Evolutionary conservation across 1,139 yeast genomes (phyloP).

Genomic region (Taphrina flavorubra): DNA sequence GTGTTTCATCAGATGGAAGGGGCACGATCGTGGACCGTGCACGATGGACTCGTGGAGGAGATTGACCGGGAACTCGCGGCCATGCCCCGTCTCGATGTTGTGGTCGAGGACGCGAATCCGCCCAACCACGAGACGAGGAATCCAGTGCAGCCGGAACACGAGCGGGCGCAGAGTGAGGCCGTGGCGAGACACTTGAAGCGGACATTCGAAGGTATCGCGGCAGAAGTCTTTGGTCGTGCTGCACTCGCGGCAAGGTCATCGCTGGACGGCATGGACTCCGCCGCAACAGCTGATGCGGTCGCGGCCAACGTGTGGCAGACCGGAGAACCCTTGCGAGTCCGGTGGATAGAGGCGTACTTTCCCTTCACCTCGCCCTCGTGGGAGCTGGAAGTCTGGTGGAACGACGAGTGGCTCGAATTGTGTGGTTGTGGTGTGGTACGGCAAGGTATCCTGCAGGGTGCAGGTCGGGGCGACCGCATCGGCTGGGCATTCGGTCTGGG

Average conservation of each 20-base stretch:
- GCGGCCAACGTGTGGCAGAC: conserved; percentile 55
- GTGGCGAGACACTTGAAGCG: conserved; percentile 80
- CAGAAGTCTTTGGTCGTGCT: conserved; percentile 80
- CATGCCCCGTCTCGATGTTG: conserved; percentile 58
- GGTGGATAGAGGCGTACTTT: conserved; percentile 96
- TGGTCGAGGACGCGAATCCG: conserved; percentile 74
- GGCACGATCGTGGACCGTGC: conserved; percentile 79
- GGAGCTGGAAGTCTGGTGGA: conserved; percentile 99
- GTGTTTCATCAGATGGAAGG: conserved; percentile 99
- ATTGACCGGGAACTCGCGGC: conserved; percentile 49
- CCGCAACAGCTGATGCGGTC: conserved; percentile 51
- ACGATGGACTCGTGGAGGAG: conserved; percentile 53
- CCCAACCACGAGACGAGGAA: conserved; percentile 63
- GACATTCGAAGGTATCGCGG: conserved; percentile 80
- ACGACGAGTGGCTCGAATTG: conserved; percentile 96
- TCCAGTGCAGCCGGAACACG: conserved; percentile 82
- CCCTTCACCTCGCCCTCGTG: conserved; percentile 99
- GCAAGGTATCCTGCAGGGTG: conserved; percentile 73
- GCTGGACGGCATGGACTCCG: conserved; percentile 57
- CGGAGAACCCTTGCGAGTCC: conserved; percentile 70
- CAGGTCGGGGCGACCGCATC: conserved; percentile 63
- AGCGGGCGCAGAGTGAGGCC: conserved; percentile 68
- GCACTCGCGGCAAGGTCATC: conserved; percentile 64
- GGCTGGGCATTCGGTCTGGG: conserved; percentile 99
- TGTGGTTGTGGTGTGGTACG: conserved; percentile 95